A percentile compares a stretch with the other conserved stretches of the same genome.
Evolutionary conservation across 129 eudicot genomes (phyloP).

Genomic region (Oenanthe sinensis): DNA sequence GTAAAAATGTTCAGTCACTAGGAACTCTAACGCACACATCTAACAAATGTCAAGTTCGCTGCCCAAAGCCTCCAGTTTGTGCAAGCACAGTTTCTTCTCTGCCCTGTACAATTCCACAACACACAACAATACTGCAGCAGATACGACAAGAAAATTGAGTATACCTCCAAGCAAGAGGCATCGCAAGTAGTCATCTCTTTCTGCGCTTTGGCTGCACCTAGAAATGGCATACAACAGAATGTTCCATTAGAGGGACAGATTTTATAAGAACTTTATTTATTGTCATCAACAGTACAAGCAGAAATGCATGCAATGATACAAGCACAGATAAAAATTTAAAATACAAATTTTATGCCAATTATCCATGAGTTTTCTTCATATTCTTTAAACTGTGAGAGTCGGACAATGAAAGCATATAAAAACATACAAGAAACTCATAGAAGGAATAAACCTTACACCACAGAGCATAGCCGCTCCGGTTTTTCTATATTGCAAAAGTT

Average conservation of each 20-base stretch:
- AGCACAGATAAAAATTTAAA: neutral
- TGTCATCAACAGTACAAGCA: neutral
- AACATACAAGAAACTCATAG: neutral
- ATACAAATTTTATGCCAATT: neutral
- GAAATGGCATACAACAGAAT: neutral
- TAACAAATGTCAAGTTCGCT: neutral
- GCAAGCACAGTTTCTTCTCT: conserved; percentile 22
- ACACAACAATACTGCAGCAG: conserved; percentile 18
- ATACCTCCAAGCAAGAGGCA: conserved; percentile 16
- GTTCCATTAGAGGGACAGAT: conserved; percentile 10
- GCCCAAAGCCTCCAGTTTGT: conserved; percentile 6
- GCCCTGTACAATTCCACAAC: conserved; percentile 34
- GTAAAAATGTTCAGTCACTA: neutral
- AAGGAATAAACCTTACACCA: neutral
- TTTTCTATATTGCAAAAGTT: neutral
- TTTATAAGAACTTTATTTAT: neutral
- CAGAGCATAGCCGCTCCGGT: neutral
- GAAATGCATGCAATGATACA: neutral
- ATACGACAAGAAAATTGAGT: conserved; percentile 16
- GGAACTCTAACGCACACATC: conserved; percentile 10
- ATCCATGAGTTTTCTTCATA: neutral
- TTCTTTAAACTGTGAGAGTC: neutral
- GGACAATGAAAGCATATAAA: neutral
- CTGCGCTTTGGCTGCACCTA: conserved; percentile 51
- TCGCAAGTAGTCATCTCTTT: conserved; percentile 24